Base-by-base conservation (phyloP, 768 basidiomycete genomes). In the Pleurotus citrinopileatus region DNA sequence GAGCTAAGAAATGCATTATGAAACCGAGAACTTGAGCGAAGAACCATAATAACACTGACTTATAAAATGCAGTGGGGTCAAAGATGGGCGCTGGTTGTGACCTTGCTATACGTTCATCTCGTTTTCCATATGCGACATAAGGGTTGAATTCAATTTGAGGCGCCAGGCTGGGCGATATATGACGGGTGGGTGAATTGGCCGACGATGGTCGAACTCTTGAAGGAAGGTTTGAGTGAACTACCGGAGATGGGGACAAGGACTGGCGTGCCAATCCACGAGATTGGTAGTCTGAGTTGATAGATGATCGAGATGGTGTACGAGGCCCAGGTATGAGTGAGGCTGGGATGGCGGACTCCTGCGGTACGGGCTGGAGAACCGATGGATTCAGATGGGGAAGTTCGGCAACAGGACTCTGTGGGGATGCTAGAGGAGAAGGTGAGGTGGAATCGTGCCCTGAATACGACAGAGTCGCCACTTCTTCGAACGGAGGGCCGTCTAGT, bases 41-140 rank as follows among this genome's bases (percentile, higher is more conserved):
- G 3, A 28, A 4, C 34, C 9, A n/a, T 12, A 37, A 15, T 8
- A 17, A 32, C 5, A 34, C 76, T 45, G 59, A 82, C 87, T 79
- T 83, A 70, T 88, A 89, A 26, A 87, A 75, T 2, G 79, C 70
- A 13, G 72, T 57, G 1, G 78, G 63, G 23, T 59, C 53, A 13
- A 61, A 48, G 27, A 2, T 59, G 42, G n/a, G 58, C 50, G 19
- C 59, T n/a, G 59, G 61, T 22, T 56, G 46, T 19, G 54, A 44
- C 12, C 51, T 56, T 36, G 29, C 55, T 25, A 38, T 48, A 20
- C 29, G 15, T 43, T 52, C 53, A n/a, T 57, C 57, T 44, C 25
- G 63, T 52, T 51, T 53, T 17, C 28, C 38, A 60, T 84, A 84
- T 12, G 82, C 82, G 42, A 77, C 57, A 7, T 72, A 74, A 23